A percentile compares a stretch with the other conserved stretches of the same genome.
Evolutionary conservation across 2,329 filamentous ascomycete genomes (phyloP).

Genomic region (Scortechinia acanthostroma): DNA sequence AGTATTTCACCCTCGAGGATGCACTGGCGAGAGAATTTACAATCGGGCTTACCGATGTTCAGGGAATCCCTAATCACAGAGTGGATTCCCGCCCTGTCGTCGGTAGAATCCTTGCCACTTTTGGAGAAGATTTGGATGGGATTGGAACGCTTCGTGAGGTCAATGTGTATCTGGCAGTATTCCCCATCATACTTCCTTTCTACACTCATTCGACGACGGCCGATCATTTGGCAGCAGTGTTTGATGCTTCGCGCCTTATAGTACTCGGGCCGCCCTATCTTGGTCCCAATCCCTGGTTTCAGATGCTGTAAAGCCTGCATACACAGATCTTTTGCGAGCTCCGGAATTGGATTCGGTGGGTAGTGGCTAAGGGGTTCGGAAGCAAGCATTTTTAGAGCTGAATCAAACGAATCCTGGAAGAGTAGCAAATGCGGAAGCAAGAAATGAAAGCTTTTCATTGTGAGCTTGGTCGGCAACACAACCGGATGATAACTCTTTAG

Average conservation of each 20-base stretch:
- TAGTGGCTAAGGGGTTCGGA: constrained; percentile 18
- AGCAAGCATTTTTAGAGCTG: constrained; percentile 50
- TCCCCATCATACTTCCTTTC: constrained; percentile 84
- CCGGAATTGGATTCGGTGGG: constrained; percentile 4
- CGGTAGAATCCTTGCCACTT: constrained; percentile 81
- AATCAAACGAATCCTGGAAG: constrained; percentile 62
- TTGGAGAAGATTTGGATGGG: constrained; percentile 82
- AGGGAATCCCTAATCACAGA: constrained; percentile 6
- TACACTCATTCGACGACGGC: constrained; percentile 56
- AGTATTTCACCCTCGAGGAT: constrained; percentile 81
- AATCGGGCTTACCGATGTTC: neutral
- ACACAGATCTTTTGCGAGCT: neutral
- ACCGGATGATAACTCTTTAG: constrained; percentile 71
- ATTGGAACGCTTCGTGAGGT: constrained; percentile 36
- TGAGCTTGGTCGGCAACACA: constrained; percentile 44
- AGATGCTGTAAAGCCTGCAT: constrained; percentile 18
- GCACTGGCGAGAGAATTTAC: constrained; percentile 44
- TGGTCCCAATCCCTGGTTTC: constrained; percentile 50
- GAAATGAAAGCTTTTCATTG: constrained; percentile 55
- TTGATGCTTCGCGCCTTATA: constrained; percentile 66
- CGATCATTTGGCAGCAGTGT: constrained; percentile 63
- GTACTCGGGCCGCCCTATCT: constrained; percentile 59
- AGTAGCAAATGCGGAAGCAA: constrained; percentile 63
- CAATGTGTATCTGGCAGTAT: constrained; percentile 82
- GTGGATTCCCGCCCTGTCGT: constrained; percentile 43